Evolutionary conservation across 2,329 filamentous ascomycete genomes (phyloP).

Genomic region (Cladophialophora carrionii): DNA sequence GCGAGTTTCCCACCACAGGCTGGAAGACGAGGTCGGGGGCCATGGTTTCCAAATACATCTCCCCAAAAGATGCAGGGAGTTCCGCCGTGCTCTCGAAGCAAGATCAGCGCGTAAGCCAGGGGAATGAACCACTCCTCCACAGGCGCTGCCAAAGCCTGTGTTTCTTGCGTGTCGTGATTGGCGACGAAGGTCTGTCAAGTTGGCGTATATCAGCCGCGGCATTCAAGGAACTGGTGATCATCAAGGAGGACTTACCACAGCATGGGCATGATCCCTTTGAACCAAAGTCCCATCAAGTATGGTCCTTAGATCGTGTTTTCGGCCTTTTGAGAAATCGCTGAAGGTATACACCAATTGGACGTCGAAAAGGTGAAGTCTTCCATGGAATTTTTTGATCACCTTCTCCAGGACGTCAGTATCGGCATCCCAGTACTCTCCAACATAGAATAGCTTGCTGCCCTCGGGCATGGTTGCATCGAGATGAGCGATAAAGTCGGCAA

Average conservation of each 20-base stretch:
- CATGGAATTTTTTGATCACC: conserved; percentile 63
- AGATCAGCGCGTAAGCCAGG: conserved; percentile 71
- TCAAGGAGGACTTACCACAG: conserved; percentile 45
- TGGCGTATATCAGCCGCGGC: background rate
- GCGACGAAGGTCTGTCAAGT: conserved; percentile 47
- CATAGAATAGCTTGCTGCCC: conserved; percentile 63
- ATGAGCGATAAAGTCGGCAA: conserved; percentile 63
- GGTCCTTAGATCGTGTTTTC: conserved; percentile 61
- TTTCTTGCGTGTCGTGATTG: conserved; percentile 51
- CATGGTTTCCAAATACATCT: conserved; percentile 66
- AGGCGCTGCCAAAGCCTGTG: conserved; percentile 29
- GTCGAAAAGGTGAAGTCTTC: conserved; percentile 67
- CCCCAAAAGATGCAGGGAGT: conserved; percentile 72
- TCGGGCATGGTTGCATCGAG: conserved; percentile 50
- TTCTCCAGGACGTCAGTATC: conserved; percentile 59
- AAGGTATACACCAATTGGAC: conserved; percentile 71
- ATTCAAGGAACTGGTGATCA: background rate
- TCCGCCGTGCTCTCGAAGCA: conserved; percentile 63
- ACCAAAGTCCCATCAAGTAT: conserved; percentile 67
- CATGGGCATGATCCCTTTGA: conserved; percentile 49
- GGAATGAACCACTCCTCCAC: conserved; percentile 61
- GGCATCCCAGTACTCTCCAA: conserved; percentile 71
- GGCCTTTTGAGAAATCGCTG: conserved; percentile 60
- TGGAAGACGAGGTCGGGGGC: conserved; percentile 58
- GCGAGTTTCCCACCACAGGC: conserved; percentile 60